Evolutionary conservation across 2,329 filamentous ascomycete genomes (phyloP).

Genomic region (Aureobasidium sp.): DNA sequence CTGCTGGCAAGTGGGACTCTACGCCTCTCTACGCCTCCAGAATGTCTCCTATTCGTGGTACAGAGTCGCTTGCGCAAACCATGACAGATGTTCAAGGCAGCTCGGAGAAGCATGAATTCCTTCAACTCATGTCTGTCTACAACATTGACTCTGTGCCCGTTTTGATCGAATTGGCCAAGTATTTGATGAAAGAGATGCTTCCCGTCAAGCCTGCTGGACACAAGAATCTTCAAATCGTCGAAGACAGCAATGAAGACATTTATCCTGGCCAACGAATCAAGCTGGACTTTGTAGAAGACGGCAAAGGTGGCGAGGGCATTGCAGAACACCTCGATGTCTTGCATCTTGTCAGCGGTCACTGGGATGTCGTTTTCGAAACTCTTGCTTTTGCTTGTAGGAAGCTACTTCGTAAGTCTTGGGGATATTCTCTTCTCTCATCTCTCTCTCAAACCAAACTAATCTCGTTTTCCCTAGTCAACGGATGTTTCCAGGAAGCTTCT

Average conservation of each 20-base stretch:
- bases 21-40: conserved; percentile 86
- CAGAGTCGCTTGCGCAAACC: conserved; percentile 67
- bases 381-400: conserved; percentile 71
- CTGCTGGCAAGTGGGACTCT: conserved; percentile 65
- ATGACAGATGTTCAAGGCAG: conserved; percentile 64
- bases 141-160: conserved; percentile 67
- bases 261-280: conserved; percentile 58
- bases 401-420: conserved; percentile 67
- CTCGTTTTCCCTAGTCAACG: conserved; percentile 31
- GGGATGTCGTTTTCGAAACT: conserved; percentile 61
- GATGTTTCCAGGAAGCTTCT: conserved; percentile 49
- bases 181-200: conserved; percentile 22
- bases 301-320: conserved; percentile 61
- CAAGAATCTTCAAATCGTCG: conserved; percentile 39
- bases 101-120: conserved; percentile 58
- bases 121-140: conserved; percentile 69
- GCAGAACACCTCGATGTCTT: conserved; percentile 84
- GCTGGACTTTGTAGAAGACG: conserved; percentile 58
- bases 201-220: conserved; percentile 14
- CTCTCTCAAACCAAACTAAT: conserved; percentile 21
- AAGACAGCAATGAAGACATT: conserved; percentile 42
- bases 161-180: conserved; percentile 57
- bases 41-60: conserved; percentile 56
- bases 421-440: neutral
- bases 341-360: conserved; percentile 63